Evolutionary conservation across 1,284 basidiomycete species (phyloP), one percentile per base, ranked within the genome.

Genomic region (Trichosporon ovoides): DNA sequence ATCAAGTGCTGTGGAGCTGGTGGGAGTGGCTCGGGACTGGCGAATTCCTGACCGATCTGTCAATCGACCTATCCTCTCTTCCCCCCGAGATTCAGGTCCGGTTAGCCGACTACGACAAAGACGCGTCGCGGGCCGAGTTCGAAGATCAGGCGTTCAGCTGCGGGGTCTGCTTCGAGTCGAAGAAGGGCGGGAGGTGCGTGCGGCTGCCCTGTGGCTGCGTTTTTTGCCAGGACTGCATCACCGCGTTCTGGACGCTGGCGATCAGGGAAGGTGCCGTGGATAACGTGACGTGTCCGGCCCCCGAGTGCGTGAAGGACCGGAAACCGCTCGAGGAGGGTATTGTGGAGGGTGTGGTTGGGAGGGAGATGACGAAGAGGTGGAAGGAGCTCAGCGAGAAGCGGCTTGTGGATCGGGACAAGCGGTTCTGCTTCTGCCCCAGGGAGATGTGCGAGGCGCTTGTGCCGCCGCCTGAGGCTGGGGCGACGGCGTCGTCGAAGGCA

Each of bases 291-390:
- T 78, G 76, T 46, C 76, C 76, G 1, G 71, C 70, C 46, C 62
- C 69, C 4, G 60, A 62, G 7, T 78, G 76, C 46, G 67, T 70
- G 9, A 77, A 78, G 62, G 57, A 51, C 11, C 63, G 76, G 2
- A 61, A 66, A 4, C 60, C 64, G 18, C 54, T 61, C 31, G 60
- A 68, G 34, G 18, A 37, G 13, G 31, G 40, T 7, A 52, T 51
- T 24, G 88, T 93, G 1, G 78, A 83, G 64, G 78, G 79, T 20
- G 77, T 79, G n/a, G 68, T 74, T 2, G 72, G 74, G 4, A 49
- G 64, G 12, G 68, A 70, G 7, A 53, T 73, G 48, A 53, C 61
- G 13, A 61, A 62, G 33, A 51, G 74, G 56, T 75, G 70, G 69
- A 61, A 68, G 46, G 57, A 60, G 53, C 59, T 76, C 19, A 70